Conservation (phyloP, 208 protist genomes). For the Wallacemonas sp. region DNA sequence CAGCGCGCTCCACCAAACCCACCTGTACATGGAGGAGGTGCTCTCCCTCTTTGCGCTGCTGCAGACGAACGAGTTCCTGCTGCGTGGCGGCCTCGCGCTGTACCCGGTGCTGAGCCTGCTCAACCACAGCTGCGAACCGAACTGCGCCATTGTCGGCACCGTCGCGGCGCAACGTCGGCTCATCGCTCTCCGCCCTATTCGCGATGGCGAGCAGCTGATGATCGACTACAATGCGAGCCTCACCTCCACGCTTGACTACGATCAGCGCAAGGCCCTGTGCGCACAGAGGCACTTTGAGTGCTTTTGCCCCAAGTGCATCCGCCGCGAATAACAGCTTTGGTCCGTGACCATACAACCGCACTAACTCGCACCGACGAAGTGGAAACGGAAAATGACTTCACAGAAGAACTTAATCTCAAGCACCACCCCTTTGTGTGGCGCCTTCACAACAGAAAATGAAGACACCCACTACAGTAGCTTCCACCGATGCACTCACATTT, state of each 20-base stretch:
- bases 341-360: too few species aligned
- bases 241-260: conserved; percentile 68
- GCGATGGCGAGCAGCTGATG: conserved; percentile 85
- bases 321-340: conserved; percentile 41
- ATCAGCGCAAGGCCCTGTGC: conserved; percentile 75
- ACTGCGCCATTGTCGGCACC: conserved; percentile 59
- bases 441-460: too few species aligned
- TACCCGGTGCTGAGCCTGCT: conserved; percentile 74
- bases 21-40: conserved; percentile 88
- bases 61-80: conserved; percentile 86
- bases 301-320: conserved; percentile 80
- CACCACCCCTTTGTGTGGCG: too few species aligned
- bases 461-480: too few species aligned
- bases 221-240: conserved; percentile 84
- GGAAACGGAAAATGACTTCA: too few species aligned
- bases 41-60: conserved; percentile 84
- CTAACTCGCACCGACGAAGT: too few species aligned
- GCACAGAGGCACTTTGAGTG: conserved; percentile 88
- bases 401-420: conserved; percentile 1
- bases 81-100: conserved; percentile 56
- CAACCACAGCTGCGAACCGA: conserved; percentile 90
- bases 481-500: too few species aligned
- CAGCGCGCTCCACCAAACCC: conserved; percentile 58
- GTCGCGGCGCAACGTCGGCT: conserved; percentile 32
- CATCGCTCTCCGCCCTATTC: conserved; percentile 65